Base-by-base conservation (phyloP, 23 red algal species). In the Gracilaria caudata region DNA sequence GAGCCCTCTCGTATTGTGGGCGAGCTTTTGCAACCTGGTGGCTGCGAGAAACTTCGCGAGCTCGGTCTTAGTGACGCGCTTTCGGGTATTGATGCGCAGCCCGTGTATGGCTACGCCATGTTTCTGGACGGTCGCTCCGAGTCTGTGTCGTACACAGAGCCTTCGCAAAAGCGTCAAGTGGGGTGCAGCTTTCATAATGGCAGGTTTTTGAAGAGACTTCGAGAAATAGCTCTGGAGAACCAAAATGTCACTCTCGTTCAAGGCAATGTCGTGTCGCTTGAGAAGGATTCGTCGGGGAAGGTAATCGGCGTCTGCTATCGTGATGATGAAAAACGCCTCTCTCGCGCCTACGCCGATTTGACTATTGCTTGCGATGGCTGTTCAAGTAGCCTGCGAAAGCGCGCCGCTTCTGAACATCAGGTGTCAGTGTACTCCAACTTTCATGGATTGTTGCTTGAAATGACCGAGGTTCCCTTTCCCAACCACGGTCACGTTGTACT, bases 281-380 rank as follows among this genome's bases (percentile, higher is more conserved):
- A 92, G 20, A 68, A 49, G 0, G 89, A 88, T 19, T 43, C 70
- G 29, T 29, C 37, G 1, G 85, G 82, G 34, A 61, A 40, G 0
- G 96, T 98, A 9, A 66, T 80, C 73, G 96, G 96, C 14, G 96
- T 98, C 7, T 54, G 64, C 53, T 98, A 95, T 61, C 58, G 66
- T 13, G 73, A 80, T 44, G 77, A 39, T 0, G 28, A 83, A 29
- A 30, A 57, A 7, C 23, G 34, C 20, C 57, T 54, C 26, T 39
- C 38, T 51, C 66, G 57, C 21, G 96, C 88, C 30, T 29, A 49
- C 33, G 97, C 97, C 16, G 19, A 78, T 64, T 80, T 99, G 20
- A 99, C 97, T 17, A 94, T 99, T 53, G 97, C 94, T 21, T 99
- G 97, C 78, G 97, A 99, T 65, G 97, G 97, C 20, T 99, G 97